Evolutionary conservation across 129 eudicot genomes (phyloP).

Genomic region (Helianthus tuberosus): DNA sequence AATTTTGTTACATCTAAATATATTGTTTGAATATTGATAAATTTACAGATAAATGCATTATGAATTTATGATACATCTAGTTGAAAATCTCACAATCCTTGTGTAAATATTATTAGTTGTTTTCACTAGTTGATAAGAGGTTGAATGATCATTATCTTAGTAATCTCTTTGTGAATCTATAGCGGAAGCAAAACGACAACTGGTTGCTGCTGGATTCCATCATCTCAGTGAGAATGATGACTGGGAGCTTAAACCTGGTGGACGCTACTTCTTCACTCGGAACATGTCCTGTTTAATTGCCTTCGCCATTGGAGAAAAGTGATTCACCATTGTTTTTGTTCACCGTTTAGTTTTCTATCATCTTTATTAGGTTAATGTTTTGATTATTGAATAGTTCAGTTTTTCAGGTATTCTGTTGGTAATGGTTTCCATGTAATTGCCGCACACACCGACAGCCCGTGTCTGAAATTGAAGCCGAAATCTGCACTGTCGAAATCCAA

Average conservation of each 20-base stretch:
- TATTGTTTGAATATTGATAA: background rate
- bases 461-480: slow-evolving; percentile 87
- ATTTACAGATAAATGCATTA: background rate
- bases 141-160: slow-evolving; percentile 9
- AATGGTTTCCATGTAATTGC: slow-evolving; percentile 96
- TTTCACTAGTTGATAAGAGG: background rate
- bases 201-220: slow-evolving; percentile 82
- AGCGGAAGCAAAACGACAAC: slow-evolving; percentile 94
- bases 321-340: slow-evolving; percentile 30
- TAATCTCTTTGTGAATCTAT: slow-evolving; percentile 13
- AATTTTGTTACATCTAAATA: background rate
- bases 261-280: slow-evolving; percentile 90
- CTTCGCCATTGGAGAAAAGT: slow-evolving; percentile 89
- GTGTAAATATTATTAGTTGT: background rate
- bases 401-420: slow-evolving; percentile 82
- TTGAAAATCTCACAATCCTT: background rate
- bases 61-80: background rate
- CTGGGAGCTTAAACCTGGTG: slow-evolving; percentile 97
- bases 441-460: slow-evolving; percentile 97
- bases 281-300: slow-evolving; percentile 96
- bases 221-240: slow-evolving; percentile 84
- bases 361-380: slow-evolving; percentile 15
- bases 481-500: slow-evolving; percentile 87
- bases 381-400: slow-evolving; percentile 36
- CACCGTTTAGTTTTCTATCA: background rate